Percentiles rank a stretch among this genome's conserved stretches.
phyloP scores from a whole-genome alignment of 129 eudicot species.

The Tagetes patula region DNA sequence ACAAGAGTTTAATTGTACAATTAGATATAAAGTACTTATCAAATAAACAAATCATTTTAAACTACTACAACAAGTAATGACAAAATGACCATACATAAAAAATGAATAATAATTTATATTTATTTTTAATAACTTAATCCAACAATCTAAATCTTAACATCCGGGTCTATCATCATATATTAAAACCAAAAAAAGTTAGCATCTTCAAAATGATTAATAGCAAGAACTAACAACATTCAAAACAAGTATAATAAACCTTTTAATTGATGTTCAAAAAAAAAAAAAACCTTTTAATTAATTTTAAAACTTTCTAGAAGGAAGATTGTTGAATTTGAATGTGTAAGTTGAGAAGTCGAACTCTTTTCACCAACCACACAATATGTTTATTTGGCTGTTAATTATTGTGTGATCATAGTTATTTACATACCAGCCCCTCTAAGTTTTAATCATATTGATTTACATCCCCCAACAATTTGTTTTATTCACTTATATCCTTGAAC shows the following conservation, averaged over 20 bases:
- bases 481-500: not conserved
- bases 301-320: not conserved
- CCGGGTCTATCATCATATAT: no score
- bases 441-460: no score
- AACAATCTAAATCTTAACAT: no score
- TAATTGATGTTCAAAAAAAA: no score
- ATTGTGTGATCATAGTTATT: not conserved
- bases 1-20: not conserved
- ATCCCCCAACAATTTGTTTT: not conserved
- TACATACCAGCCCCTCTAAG: no score
- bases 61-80: not conserved
- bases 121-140: no score
- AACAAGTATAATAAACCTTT: no score
- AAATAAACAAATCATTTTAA: not conserved
- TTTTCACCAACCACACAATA: constrained; percentile 1
- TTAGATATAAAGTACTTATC: not conserved
- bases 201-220: no score
- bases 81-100: not conserved
- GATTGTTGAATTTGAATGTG: not conserved
- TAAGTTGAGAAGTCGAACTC: constrained; percentile 22
- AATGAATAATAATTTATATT: not conserved
- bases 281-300: no score
- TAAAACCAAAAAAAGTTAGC: no score
- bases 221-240: no score
- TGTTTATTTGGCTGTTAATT: not conserved